These are phyloP conservation scores for Trichosporon asahii DNA, from an alignment of 1,284 basidiomycete species.

Conservation along the genomic window DNA sequence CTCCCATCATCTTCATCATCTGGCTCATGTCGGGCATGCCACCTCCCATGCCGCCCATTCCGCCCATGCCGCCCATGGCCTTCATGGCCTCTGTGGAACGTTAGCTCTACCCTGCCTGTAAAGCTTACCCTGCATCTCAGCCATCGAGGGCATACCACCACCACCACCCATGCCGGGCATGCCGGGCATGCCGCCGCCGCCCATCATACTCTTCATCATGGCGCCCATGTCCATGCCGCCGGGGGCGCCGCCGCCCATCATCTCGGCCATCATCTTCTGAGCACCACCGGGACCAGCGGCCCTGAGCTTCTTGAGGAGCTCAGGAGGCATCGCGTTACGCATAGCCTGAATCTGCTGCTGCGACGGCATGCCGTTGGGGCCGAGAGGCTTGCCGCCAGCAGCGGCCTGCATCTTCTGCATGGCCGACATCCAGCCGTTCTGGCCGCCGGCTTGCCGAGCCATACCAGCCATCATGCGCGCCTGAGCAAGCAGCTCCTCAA, in stretches of 20 bases:
- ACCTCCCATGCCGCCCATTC: constrained; percentile 58
- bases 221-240: constrained; percentile 67
- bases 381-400: constrained; percentile 76
- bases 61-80: constrained; percentile 54
- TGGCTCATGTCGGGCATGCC: constrained; percentile 52
- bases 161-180: constrained; percentile 30
- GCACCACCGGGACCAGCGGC: constrained; percentile 72
- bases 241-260: constrained; percentile 69
- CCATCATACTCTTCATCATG: constrained; percentile 53
- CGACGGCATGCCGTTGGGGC: constrained; percentile 78
- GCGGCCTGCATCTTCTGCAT: constrained; percentile 88
- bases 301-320: constrained; percentile 77
- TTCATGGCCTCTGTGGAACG: constrained; percentile 64
- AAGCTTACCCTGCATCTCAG: constrained; percentile 51
- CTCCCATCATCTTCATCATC: constrained; percentile 55
- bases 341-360: constrained; percentile 89
- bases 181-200: constrained; percentile 37
- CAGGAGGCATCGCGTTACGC: constrained; percentile 82
- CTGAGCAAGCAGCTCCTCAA: constrained; percentile 92
- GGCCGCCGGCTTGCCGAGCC: constrained; percentile 95
- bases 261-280: constrained; percentile 92
- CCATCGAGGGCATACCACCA: constrained; percentile 52
- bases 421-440: constrained; percentile 84
- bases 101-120: constrained; percentile 14
- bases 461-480: constrained; percentile 97